Base-by-base conservation (phyloP, 768 basidiomycete species). In the Phylloporus scabripes region DNA sequence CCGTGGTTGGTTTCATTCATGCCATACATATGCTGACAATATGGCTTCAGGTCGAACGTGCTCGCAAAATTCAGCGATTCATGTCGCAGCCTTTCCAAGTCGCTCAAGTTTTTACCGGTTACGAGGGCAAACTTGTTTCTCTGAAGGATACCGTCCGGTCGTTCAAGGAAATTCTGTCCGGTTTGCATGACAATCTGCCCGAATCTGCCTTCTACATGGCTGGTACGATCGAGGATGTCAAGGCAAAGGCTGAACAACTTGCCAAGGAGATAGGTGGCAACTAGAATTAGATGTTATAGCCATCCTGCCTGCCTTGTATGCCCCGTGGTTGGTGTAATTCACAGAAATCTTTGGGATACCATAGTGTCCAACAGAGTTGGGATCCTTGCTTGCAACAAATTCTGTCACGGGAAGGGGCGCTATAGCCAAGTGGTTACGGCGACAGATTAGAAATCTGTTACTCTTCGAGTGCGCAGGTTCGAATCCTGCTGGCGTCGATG, bases 11-110 rank as follows among this genome's bases (percentile, higher is more conserved):
- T 26, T 37, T 5, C 21, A 5, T 33, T 7, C 42, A 45, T 17
- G 26, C 43, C 5, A n/a, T 26, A 41, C 34, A 18, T 33, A 31
- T 39, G 15, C 15, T 61, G 42, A 58, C 18, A 12, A 24, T 4
- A 5, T 45, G n/a, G 5, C 60, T 42, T 8, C 50, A 87, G 85
- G 93, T 96, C 75, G 90, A 94, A 76, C 92, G 93, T 72, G 94
- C 92, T 55, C 91, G 93, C 71, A 96, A 96, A 79, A 93, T 97
- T 65, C 92, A 92, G 70, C 88, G 92, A 78, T 97, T 98, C 90
- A 98, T 99, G 96, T 97, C 93, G 60, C 94, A 99, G 76, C 96
- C 96, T 56, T 99, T 99, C 92, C 89, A 91, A 70, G 95, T 97
- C 70, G 96, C 94, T 50, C 92, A 97, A 77, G 93, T 96, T 72